Base-by-base conservation (phyloP, 1,139 yeast species). In the Saccharomyces hybrid region DNA sequence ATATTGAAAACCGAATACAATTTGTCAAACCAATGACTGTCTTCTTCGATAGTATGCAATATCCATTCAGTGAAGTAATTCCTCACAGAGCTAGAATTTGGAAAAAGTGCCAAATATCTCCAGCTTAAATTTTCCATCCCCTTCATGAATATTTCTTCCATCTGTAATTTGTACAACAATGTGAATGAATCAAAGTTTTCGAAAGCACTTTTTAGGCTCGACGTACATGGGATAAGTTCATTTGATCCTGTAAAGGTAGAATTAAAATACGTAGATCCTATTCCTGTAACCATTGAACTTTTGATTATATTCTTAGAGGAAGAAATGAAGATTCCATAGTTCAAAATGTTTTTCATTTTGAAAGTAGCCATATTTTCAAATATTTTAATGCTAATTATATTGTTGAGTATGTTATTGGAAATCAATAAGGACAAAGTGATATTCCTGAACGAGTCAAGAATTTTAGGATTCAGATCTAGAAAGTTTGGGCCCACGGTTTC, bases 401-500 rank as follows among this genome's bases (percentile, higher is more conserved):
- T 65, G 26, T 68, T 50, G 7, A 51, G 49, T 5, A 56, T 47
- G 50, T 66, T 62, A 41, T 60, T 65, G 4, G 68, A 64, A 2
- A 62, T 55, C 29, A 65, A 58, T 2, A 67, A 50, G n/a, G 66
- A 60, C 38, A 55, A 53, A 1, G 68, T 57, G 24, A 73, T 52
- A 48, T 65, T 67, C 38, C 53, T 60, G 38, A 71, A 61, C 2
- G 63, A 61, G 2, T 58, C 60, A 29, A 64, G 61, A n/a, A 61
- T 52, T 9, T 24, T 19, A 2, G 29, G 26, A 58, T 56, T 66
- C 2, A 65, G 70, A 48, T 68, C 70, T 1, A 67, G 60, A 14
- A 76, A 57, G n/a, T 74, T 78, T 0, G 85, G 85, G 0, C 86
- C 86, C 27, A 79, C 58, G 19, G 75, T 73, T 47, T 78, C 75